phyloP scores from a whole-genome alignment of 106 monocot species.

The Narthecium ossifragum region DNA sequence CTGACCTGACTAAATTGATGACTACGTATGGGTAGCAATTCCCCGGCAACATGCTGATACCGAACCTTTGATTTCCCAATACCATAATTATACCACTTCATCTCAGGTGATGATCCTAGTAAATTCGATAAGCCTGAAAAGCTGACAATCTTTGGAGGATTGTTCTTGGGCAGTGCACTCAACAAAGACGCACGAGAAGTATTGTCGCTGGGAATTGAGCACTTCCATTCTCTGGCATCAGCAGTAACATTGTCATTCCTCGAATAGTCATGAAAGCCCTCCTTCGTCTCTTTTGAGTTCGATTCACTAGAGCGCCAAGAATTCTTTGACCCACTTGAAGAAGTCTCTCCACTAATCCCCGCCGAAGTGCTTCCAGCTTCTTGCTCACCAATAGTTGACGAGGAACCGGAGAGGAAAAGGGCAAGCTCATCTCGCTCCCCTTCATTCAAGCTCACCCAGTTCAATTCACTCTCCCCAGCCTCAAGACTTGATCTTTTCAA shows the following conservation, averaged over 20 bases:
- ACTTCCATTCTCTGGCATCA: constrained; percentile 35
- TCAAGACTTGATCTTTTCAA: neutral
- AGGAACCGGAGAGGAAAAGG: constrained; percentile 1
- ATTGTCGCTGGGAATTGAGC: constrained; percentile 27
- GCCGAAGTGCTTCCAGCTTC: too few species aligned
- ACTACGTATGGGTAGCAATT: constrained; percentile 31
- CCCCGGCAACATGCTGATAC: constrained; percentile 19
- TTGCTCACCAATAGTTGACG: too few species aligned
- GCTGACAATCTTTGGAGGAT: constrained; percentile 24
- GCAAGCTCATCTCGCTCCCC: constrained; percentile 8
- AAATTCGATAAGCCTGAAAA: constrained; percentile 24
- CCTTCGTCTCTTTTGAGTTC: constrained; percentile 1
- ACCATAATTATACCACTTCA: constrained; percentile 38
- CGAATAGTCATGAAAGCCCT: constrained; percentile 19
- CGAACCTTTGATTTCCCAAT: constrained; percentile 33
- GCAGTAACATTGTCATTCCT: constrained; percentile 25
- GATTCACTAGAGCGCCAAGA: constrained; percentile 11
- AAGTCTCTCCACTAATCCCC: too few species aligned
- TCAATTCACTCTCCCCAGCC: neutral
- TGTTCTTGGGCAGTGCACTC: constrained; percentile 15
- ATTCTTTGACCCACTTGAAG: constrained; percentile 12
- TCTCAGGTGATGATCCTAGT: constrained; percentile 35
- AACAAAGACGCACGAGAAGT: constrained; percentile 13
- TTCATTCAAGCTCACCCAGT: constrained; percentile 5
- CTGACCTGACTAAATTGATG: constrained; percentile 40